Evolutionary conservation across 202 grass and related monocot species (phyloP).

Genomic region (Elaeis oleifera): DNA sequence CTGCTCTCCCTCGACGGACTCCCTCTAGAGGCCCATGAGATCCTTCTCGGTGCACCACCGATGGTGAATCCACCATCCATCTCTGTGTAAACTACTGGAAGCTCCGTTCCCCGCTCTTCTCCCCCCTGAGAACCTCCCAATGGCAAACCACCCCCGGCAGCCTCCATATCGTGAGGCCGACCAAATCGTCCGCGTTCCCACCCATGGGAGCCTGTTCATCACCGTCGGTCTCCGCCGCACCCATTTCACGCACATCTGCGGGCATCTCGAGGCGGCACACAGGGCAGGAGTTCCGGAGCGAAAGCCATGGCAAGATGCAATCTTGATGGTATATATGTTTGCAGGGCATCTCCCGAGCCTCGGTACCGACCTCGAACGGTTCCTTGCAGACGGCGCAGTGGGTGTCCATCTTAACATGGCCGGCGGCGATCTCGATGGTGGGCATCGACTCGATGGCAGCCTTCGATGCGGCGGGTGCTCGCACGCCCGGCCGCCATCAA

Average conservation of each 20-base stretch:
- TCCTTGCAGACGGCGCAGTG: conserved; percentile 92
- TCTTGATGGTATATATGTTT: conserved; percentile 95
- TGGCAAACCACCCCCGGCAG: conserved; percentile 75
- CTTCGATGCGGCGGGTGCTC: conserved; percentile 66
- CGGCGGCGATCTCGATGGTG: conserved; percentile 41
- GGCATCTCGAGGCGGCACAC: conserved; percentile 86
- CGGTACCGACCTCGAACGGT: conserved; percentile 51
- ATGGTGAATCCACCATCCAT: conserved; percentile 74
- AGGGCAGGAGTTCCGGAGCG: conserved; percentile 89
- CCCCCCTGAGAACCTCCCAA: conserved; percentile 67
- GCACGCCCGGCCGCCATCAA: conserved; percentile 30
- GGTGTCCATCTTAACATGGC: conserved; percentile 23
- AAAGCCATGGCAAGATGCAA: conserved; percentile 94
- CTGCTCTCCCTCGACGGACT: conserved; percentile 36
- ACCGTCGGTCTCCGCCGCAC: conserved; percentile 3
- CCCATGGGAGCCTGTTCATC: conserved; percentile 30
- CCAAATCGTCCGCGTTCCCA: conserved; percentile 29
- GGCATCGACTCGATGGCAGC: conserved; percentile 91
- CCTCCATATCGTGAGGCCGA: conserved; percentile 91
- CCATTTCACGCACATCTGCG: conserved; percentile 6
- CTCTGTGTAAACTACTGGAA: conserved; percentile 87
- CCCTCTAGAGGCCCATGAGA: conserved; percentile 66
- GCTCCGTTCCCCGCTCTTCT: conserved; percentile 42
- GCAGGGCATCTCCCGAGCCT: conserved; percentile 88
- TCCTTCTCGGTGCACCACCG: conserved; percentile 52